Conservation (phyloP, 331 rosid species). For the Rhamnella rubrinervis region DNA sequence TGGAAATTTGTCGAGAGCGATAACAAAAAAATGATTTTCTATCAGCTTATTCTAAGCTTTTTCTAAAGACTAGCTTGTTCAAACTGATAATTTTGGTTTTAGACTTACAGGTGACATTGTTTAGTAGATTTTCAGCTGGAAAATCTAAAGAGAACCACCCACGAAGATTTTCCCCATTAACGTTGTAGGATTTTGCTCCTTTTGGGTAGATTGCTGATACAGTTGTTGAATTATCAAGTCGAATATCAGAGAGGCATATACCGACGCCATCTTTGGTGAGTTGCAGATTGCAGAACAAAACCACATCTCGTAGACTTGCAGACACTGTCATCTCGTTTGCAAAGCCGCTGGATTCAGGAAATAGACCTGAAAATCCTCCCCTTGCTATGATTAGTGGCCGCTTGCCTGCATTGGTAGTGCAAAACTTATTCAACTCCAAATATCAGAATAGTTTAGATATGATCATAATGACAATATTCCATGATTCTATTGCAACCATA, state of each 20-base stretch:
- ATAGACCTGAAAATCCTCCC: slow-evolving; percentile 78
- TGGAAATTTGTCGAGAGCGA: neutral
- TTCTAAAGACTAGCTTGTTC: neutral
- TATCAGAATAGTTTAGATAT: too few species aligned
- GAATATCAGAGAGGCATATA: slow-evolving; percentile 53
- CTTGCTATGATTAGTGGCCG: slow-evolving; percentile 65
- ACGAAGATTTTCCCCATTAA: slow-evolving; percentile 47
- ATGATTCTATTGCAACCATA: too few species aligned
- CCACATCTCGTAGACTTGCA: slow-evolving; percentile 30
- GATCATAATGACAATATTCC: neutral
- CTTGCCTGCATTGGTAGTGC: slow-evolving; percentile 38
- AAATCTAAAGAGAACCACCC: slow-evolving; percentile 77
- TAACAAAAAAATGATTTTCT: neutral
- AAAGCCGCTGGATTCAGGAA: slow-evolving; percentile 55
- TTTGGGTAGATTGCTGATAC: slow-evolving; percentile 38
- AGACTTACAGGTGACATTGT: slow-evolving; percentile 49
- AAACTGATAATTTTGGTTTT: neutral
- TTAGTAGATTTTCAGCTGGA: slow-evolving; percentile 18
- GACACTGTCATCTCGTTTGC: slow-evolving; percentile 36
- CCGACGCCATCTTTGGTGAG: slow-evolving; percentile 69
- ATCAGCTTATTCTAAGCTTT: neutral
- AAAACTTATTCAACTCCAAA: too few species aligned
- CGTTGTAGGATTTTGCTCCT: slow-evolving; percentile 23
- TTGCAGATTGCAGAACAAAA: slow-evolving; percentile 64
- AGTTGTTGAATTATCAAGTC: slow-evolving; percentile 58